Conservation (phyloP, 2,329 filamentous ascomycete genomes). For the Apiospora koreana region DNA sequence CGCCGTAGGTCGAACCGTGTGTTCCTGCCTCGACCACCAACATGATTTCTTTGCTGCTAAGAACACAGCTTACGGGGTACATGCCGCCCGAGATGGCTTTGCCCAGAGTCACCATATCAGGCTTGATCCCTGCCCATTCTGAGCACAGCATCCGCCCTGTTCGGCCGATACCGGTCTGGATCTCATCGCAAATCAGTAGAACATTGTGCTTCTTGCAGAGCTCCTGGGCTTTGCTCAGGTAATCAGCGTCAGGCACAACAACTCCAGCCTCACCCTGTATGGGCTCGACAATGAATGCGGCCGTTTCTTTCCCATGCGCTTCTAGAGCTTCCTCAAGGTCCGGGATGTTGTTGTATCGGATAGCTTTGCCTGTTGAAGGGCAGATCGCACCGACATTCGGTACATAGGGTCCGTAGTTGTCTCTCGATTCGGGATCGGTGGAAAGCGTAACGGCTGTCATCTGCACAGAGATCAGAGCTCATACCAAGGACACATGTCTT, state of each 20-base stretch:
- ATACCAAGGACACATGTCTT: not conserved
- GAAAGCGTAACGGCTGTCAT: slow-evolving; percentile 96
- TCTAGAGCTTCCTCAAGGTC: slow-evolving; percentile 81
- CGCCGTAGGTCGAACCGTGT: slow-evolving; percentile 97
- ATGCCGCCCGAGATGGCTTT: slow-evolving; percentile 98
- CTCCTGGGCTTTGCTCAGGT: slow-evolving; percentile 75
- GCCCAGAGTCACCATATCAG: slow-evolving; percentile 90
- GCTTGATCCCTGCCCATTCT: slow-evolving; percentile 93
- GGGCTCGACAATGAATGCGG: slow-evolving; percentile 92
- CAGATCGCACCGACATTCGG: slow-evolving; percentile 79
- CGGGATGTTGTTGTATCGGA: slow-evolving; percentile 82
- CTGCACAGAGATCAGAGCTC: slow-evolving; percentile 38
- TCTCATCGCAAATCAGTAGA: slow-evolving; percentile 95
- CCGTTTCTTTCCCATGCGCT: slow-evolving; percentile 79
- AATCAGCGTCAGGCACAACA: slow-evolving; percentile 88
- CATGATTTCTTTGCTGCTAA: slow-evolving; percentile 90
- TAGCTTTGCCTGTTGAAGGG: slow-evolving; percentile 74
- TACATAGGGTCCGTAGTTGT: slow-evolving; percentile 96
- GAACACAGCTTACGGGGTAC: slow-evolving; percentile 96
- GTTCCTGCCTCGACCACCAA: slow-evolving; percentile 94
- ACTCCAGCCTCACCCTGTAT: slow-evolving; percentile 98
- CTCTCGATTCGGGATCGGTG: slow-evolving; percentile 90
- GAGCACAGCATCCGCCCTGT: slow-evolving; percentile 93
- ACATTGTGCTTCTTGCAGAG: slow-evolving; percentile 96
- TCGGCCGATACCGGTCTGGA: slow-evolving; percentile 95